Base-by-base conservation (phyloP, 73 alveolate species). In the Effrenium voratum region DNA sequence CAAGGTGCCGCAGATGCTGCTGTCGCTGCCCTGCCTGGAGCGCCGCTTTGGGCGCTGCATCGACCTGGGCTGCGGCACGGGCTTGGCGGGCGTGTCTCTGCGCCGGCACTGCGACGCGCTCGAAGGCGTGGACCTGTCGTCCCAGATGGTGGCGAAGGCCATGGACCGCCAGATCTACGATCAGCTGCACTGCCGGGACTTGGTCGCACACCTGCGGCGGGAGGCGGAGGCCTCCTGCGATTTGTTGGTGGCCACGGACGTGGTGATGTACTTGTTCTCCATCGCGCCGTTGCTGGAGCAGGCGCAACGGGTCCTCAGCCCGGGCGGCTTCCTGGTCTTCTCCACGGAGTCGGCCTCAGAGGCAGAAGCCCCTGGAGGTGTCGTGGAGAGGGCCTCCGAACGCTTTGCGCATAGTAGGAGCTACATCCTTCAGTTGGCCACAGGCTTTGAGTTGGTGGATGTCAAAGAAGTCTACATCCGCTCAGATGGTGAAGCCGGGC, bases 11-110 rank as follows among this genome's bases (percentile, higher is more conserved):
- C 15, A 38, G 50, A 38, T 44, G 22, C 47, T 90, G 77, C 75
- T 46, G 87, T 34, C 77, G n/a, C 47, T 90, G 52, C n/a, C n/a
- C n/a, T 32, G 66, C 76, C 97, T 87, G 32, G 0, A 12, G 77
- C 34, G 43, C 30, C 12, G 43, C 34, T 90, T 90, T 76, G 26
- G 12, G 55, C 86, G 97, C 28, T 68, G 88, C 47, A 68, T 90
- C 26, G 97, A 90, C 43, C 57, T 90, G 85, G 97, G 97, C 5
- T 90, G 97, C 24, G 97, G 97, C 41, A 90, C 97, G 32, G 97
- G 97, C 32, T 87, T 90, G 13, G 30, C 88, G 4, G 97, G 97
- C 30, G 63, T 47, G n/a, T 13, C 44, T 24, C 2, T 66, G 22
- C 50, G 97, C 22, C 15, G 41, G 40, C 52, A 55, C 4, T 90